A percentile compares a stretch with the other conserved stretches of the same genome.
Evolutionary conservation across 371 early-diverging fungal species (phyloP).

Genomic region (Conidiobolus incongruus): DNA sequence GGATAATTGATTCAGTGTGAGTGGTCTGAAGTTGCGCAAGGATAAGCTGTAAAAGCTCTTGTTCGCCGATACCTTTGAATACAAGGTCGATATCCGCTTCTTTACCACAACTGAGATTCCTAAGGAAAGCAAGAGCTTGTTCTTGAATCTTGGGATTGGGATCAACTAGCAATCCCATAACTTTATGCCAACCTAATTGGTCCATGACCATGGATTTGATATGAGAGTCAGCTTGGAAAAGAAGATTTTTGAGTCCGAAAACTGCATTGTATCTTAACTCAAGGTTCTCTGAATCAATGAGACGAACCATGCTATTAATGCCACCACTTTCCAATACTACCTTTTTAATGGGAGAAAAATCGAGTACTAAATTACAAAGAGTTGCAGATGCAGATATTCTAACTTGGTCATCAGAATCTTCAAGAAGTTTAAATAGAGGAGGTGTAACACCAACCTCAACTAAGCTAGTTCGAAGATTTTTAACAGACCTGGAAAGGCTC

Average conservation of each 20-base stretch:
- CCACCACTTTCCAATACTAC: constrained; percentile 44
- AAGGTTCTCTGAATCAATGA: constrained; percentile 21
- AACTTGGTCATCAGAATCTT: constrained; percentile 36
- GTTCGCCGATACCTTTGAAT: constrained; percentile 35
- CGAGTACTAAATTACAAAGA: constrained; percentile 66
- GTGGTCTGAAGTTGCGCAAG: neutral
- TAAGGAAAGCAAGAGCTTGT: constrained; percentile 50
- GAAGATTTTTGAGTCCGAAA: constrained; percentile 68
- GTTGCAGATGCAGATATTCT: constrained; percentile 56
- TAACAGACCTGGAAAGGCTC: constrained; percentile 55
- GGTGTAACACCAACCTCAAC: constrained; percentile 58
- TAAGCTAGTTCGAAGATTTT: constrained; percentile 50
- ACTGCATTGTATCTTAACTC: constrained; percentile 45
- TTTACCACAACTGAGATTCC: constrained; percentile 52
- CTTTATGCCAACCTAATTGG: constrained; percentile 16
- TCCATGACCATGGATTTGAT: constrained; percentile 47
- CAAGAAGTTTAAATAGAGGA: constrained; percentile 45
- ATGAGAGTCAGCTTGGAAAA: constrained; percentile 40
- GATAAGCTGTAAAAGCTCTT: neutral
- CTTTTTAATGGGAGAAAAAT: constrained; percentile 74
- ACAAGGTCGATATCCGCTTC: constrained; percentile 41
- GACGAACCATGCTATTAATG: constrained; percentile 39
- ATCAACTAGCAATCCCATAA: constrained; percentile 32
- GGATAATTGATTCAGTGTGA: constrained; percentile 5
- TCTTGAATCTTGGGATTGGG: constrained; percentile 35